These are phyloP conservation scores for Hypoxylon rubiginosum DNA, from an alignment of 2,329 filamentous ascomycete genomes.

Conservation along the genomic window DNA sequence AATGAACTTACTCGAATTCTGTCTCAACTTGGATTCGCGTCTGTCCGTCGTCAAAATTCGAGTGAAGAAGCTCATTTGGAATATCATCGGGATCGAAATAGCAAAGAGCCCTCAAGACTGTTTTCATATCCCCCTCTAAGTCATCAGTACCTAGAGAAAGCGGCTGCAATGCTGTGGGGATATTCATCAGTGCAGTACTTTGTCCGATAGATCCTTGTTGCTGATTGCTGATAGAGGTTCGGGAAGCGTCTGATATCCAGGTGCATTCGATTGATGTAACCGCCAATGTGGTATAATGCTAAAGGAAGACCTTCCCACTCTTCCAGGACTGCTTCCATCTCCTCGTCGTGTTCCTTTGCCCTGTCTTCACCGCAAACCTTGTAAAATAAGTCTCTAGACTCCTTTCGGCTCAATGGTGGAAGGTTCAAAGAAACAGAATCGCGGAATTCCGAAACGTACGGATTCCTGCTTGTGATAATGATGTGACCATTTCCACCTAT, in stretches of 20 bases:
- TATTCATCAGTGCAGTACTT: not conserved
- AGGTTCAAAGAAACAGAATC: not conserved
- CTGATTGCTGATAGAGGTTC: not conserved
- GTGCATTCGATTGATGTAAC: not conserved
- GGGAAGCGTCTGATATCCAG: not conserved
- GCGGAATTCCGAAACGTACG: not conserved
- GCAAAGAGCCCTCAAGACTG: not conserved
- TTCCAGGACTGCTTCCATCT: not conserved
- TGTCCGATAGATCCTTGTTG: not conserved
- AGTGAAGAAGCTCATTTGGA: not conserved
- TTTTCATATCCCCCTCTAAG: not conserved
- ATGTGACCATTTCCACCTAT: not conserved
- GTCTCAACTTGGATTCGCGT: not conserved
- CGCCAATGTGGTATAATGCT: not conserved
- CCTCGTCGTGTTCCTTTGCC: not conserved
- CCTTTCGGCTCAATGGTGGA: not conserved
- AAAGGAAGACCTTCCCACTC: not conserved
- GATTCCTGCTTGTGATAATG: not conserved
- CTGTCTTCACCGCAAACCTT: not conserved
- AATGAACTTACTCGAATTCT: not conserved
- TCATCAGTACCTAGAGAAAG: not conserved
- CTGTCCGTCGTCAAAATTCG: not conserved
- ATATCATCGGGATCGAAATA: not conserved
- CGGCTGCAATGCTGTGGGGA: not conserved
- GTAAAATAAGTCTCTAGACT: not conserved